phyloP scores from a whole-genome alignment of 2,329 filamentous ascomycete genomes.

The Cladosporium sp. region DNA sequence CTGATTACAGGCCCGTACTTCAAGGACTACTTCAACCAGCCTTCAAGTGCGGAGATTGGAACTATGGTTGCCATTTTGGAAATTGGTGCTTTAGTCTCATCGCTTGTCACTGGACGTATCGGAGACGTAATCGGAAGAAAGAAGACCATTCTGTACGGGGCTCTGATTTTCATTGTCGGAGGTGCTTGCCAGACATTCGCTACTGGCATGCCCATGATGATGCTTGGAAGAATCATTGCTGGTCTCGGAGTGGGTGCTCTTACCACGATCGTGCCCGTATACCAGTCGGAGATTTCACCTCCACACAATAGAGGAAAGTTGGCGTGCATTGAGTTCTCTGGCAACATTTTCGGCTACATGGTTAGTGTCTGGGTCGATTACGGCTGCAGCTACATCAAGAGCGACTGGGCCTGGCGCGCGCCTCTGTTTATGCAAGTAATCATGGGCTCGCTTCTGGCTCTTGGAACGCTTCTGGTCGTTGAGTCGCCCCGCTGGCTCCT shows the following conservation, averaged over 20 bases:
- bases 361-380: slow-evolving; percentile 99
- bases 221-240: slow-evolving; percentile 48
- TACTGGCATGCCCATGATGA: slow-evolving; percentile 83
- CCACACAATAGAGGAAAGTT: slow-evolving; percentile 94
- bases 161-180: slow-evolving; percentile 78
- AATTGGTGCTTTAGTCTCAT: slow-evolving; percentile 87
- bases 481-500: slow-evolving; percentile 97
- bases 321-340: slow-evolving; percentile 96
- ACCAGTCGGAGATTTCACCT: slow-evolving; percentile 64
- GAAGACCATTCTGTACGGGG: slow-evolving; percentile 88
- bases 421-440: slow-evolving; percentile 89
- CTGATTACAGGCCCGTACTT: slow-evolving; percentile 73
- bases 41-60: slow-evolving; percentile 79
- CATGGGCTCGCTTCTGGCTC: slow-evolving; percentile 80
- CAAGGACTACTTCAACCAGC: slow-evolving; percentile 86
- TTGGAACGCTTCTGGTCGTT: slow-evolving; percentile 88
- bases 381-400: slow-evolving; percentile 86
- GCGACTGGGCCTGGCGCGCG: slow-evolving; percentile 81
- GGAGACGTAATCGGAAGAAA: slow-evolving; percentile 89
- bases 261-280: slow-evolving; percentile 51
- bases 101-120: slow-evolving; percentile 77
- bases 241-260: slow-evolving; percentile 49
- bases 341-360: slow-evolving; percentile 93
- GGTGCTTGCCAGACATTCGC: slow-evolving; percentile 81
- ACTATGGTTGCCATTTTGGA: slow-evolving; percentile 98